Base-by-base conservation (phyloP, 1,284 basidiomycete genomes). In the Ceratobasidium sp. region DNA sequence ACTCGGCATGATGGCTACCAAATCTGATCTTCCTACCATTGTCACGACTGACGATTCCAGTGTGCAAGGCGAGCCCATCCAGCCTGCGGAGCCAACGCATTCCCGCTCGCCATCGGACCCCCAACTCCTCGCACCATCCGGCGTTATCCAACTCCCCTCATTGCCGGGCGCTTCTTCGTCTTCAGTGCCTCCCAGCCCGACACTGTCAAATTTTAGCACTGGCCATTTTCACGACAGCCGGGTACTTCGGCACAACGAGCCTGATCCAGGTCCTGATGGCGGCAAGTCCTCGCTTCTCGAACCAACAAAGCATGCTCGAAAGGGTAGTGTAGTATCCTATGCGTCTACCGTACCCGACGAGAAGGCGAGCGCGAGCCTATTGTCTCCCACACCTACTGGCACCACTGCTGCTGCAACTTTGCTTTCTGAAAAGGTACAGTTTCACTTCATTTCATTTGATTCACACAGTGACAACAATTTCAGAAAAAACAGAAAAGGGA, bases 241-340 rank as follows among this genome's bases (percentile, higher is more conserved):
- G 3, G 83, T 83, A 1, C 76, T 93, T 49, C 82, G 92, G 36
- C 83, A 88, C 56, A 93, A 92, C 75, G 80, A 84, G 80, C 79
- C 39, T 82, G 85, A 57, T 47, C 1, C 74, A 76, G 41, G 74
- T 75, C 36, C 56, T 74, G 0, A 62, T 69, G 0, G 70, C 75
- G 27, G 68, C 67, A 27, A 69, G 72, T 59, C 72, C 74, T 70
- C 36, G 30, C 69, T 52, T 50, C 56, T 69, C 23, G 54, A 54
- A 46, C 52, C 41, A 67, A 62, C 30, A 47, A 71, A 67, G 25
- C 85, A 88, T 73, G 77, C 77, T 36, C 80, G 87, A 41, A 85
- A 69, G 29, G 54, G 59, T 14, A 72, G 70, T 46, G 83, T 74
- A 75, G 78, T 13, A 83, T 85, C 73, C 1, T 76, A 75, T 29